These are phyloP conservation scores for Groenewaldozyma sp. DNA, from an alignment of 1,139 yeast genomes.

Conservation along the genomic window DNA sequence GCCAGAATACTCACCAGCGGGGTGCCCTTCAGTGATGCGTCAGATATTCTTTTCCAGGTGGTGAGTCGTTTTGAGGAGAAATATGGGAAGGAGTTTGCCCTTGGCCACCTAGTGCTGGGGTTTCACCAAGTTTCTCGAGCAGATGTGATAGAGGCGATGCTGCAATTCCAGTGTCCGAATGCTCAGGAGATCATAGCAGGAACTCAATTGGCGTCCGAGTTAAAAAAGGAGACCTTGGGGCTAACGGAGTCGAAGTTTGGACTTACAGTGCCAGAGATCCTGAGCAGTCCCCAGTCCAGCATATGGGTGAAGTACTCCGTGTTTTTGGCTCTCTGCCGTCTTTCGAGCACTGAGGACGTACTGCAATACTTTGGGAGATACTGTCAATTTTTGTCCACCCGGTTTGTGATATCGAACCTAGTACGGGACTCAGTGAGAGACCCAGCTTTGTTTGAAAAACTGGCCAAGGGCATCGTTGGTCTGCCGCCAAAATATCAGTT, in stretches of 20 bases:
- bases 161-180: neutral
- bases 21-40: constrained; percentile 1
- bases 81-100: neutral
- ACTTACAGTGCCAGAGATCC: neutral
- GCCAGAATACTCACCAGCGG: neutral
- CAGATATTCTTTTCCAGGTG: neutral
- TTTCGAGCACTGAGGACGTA: neutral
- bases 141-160: neutral
- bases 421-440: neutral
- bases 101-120: neutral
- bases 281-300: neutral
- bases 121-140: neutral
- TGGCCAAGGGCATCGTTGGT: neutral
- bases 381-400: neutral
- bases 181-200: neutral
- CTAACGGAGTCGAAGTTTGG: neutral
- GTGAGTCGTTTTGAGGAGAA: neutral
- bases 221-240: neutral
- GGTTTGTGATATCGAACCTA: neutral
- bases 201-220: neutral
- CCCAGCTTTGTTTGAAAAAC: neutral
- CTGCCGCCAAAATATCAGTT: neutral
- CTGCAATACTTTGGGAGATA: neutral
- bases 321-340: neutral
- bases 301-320: neutral